Conservation (phyloP, 805 yeast species). For the Wickerhamiella alocasiicola region DNA sequence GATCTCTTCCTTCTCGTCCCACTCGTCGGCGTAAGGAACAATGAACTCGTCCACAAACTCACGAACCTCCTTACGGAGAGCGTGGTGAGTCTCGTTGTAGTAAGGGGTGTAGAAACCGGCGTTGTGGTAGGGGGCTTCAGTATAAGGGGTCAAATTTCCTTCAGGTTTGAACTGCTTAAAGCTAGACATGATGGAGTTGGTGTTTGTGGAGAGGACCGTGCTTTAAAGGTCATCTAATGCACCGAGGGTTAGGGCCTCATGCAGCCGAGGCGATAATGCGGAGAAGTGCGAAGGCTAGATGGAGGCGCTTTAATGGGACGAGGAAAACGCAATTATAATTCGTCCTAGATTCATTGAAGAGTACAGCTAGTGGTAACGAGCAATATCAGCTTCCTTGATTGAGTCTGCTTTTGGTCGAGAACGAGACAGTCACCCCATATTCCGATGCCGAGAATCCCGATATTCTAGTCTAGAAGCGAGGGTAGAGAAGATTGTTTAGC, state of each 20-base stretch:
- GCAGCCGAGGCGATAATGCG: no score
- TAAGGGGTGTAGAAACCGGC: constrained; percentile 31
- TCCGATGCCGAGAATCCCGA: no score
- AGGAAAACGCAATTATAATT: no score
- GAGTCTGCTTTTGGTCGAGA: no score
- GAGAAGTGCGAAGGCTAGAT: no score
- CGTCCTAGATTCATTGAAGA: no score
- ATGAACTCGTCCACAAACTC: constrained; percentile 30
- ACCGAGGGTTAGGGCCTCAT: constrained; percentile 10
- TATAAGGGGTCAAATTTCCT: constrained; percentile 27
- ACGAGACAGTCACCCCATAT: no score
- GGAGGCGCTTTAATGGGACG: no score
- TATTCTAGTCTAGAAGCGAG: no score
- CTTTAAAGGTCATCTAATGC: neutral
- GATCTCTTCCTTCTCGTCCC: constrained; percentile 32
- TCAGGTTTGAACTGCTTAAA: constrained; percentile 8
- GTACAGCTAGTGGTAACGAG: no score
- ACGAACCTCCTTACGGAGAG: constrained; percentile 31
- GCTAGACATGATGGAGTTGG: neutral
- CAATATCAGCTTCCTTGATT: no score
- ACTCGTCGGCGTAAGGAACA: constrained; percentile 32
- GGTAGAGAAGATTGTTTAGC: no score
- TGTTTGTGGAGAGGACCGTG: neutral
- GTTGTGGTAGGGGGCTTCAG: constrained; percentile 32
- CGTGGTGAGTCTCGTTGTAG: constrained; percentile 31